Conservation (phyloP, 495 filamentous ascomycete genomes). For the Immersiella caudata region DNA sequence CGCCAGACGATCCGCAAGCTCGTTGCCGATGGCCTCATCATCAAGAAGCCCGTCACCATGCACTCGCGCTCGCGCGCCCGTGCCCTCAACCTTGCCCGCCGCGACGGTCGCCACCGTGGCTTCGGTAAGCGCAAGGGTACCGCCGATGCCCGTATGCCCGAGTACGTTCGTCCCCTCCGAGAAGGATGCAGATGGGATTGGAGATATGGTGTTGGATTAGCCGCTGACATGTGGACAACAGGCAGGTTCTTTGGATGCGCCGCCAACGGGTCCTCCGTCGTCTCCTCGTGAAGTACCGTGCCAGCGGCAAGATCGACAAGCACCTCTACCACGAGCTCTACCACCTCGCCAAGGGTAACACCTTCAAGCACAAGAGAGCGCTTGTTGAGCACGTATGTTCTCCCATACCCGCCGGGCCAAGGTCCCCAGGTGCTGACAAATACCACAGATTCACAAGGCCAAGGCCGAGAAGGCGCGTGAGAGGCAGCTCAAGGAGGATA, state of each 20-base stretch:
- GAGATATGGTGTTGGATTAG: neutral
- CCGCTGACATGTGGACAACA: conserved; percentile 47
- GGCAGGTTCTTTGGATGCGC: conserved; percentile 98
- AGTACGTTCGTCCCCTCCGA: conserved; percentile 59
- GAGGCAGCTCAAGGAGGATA: conserved; percentile 93
- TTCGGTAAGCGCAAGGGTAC: conserved; percentile 99
- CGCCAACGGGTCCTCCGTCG: conserved; percentile 98
- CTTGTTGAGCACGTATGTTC: conserved; percentile 97
- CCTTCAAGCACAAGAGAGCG: conserved; percentile 99
- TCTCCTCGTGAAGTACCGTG: conserved; percentile 98
- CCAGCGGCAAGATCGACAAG: conserved; percentile 99
- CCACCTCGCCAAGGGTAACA: conserved; percentile 99
- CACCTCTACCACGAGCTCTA: conserved; percentile 99
- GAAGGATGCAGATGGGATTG: neutral
- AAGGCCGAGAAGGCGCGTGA: conserved; percentile 99
- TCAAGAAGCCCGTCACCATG: conserved; percentile 99
- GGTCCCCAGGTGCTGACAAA: conserved; percentile 23
- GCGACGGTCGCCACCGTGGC: conserved; percentile 93
- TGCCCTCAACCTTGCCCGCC: conserved; percentile 83
- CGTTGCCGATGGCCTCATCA: conserved; percentile 99
- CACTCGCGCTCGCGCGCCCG: conserved; percentile 96
- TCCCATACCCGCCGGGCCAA: neutral
- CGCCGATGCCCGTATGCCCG: conserved; percentile 98
- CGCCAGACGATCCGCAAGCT: conserved; percentile 99
- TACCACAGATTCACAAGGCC: conserved; percentile 90